Percentiles rank a stretch among this genome's conserved stretches.
Conservation (phyloP, 2,329 filamentous ascomycete genomes). For the Aspergillus sp. region DNA sequence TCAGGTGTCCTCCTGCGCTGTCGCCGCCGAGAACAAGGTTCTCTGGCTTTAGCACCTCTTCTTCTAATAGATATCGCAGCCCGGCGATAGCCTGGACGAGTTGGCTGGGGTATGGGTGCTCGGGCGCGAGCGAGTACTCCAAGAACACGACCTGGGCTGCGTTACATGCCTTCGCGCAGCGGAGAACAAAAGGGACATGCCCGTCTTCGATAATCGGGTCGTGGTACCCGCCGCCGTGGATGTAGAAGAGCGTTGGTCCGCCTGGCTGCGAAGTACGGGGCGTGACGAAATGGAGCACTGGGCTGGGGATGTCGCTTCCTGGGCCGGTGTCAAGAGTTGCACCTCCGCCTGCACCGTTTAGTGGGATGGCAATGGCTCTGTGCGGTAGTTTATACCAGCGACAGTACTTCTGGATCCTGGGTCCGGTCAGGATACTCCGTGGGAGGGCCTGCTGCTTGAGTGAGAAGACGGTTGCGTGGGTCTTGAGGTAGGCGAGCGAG, state of each 20-base stretch:
- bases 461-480: background rate
- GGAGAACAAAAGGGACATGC: background rate
- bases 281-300: background rate
- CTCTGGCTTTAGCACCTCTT: too few relatives aligned
- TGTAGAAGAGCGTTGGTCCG: background rate
- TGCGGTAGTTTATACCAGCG: background rate
- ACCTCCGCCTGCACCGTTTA: too few relatives aligned
- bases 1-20: background rate
- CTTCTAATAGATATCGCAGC: too few relatives aligned
- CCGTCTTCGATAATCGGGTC: background rate
- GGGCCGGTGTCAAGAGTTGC: background rate
- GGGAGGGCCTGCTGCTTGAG: background rate
- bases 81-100: background rate
- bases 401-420: background rate
- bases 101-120: background rate
- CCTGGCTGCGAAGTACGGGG: background rate
- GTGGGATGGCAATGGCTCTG: background rate
- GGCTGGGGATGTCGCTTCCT: background rate
- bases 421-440: background rate
- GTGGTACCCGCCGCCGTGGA: background rate
- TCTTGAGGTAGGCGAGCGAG: background rate
- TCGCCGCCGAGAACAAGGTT: background rate
- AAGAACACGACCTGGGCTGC: background rate
- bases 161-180: background rate
- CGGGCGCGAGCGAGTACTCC: background rate